These are phyloP conservation scores for Calophaca sinica DNA, from an alignment of 306 rosid species.

Conservation along the genomic window DNA sequence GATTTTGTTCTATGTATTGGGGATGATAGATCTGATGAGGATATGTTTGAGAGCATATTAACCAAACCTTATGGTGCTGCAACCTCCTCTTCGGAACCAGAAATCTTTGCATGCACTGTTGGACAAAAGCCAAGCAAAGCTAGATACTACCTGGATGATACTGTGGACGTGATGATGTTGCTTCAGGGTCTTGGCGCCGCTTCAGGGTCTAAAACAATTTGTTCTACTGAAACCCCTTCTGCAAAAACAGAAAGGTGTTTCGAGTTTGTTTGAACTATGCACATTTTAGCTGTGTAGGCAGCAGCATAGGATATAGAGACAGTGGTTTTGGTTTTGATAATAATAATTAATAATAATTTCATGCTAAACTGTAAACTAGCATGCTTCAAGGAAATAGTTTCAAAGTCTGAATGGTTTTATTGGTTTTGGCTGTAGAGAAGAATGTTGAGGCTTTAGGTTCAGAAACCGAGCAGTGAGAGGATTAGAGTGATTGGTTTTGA, in stretches of 20 bases:
- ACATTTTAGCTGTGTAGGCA: conserved; percentile 10
- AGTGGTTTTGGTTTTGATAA: conserved; percentile 27
- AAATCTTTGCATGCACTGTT: conserved; percentile 89
- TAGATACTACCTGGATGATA: conserved; percentile 82
- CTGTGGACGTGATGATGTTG: conserved; percentile 65
- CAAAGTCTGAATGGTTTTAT: not conserved
- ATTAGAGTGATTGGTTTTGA: conserved; percentile 21
- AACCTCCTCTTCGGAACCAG: conserved; percentile 55
- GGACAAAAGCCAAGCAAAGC: conserved; percentile 98
- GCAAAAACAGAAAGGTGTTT: conserved; percentile 40
- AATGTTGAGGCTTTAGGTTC: conserved; percentile 33
- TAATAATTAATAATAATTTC: not conserved
- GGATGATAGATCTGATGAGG: conserved; percentile 59
- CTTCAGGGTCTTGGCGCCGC: conserved; percentile 65
- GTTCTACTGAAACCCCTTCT: conserved; percentile 41
- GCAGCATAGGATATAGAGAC: conserved; percentile 37
- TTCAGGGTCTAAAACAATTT: conserved; percentile 48
- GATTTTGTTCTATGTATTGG: conserved; percentile 58
- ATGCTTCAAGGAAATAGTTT: conserved; percentile 25
- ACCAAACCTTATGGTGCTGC: conserved; percentile 49
- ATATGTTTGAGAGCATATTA: conserved; percentile 70
- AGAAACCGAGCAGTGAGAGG: conserved; percentile 34
- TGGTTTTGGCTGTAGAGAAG: conserved; percentile 5
- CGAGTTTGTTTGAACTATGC: conserved; percentile 50
- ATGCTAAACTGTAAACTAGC: conserved; percentile 10